Evolutionary conservation across 495 filamentous ascomycete species (phyloP), one percentile per base, ranked within the genome.

Genomic region (Evernia prunastri): DNA sequence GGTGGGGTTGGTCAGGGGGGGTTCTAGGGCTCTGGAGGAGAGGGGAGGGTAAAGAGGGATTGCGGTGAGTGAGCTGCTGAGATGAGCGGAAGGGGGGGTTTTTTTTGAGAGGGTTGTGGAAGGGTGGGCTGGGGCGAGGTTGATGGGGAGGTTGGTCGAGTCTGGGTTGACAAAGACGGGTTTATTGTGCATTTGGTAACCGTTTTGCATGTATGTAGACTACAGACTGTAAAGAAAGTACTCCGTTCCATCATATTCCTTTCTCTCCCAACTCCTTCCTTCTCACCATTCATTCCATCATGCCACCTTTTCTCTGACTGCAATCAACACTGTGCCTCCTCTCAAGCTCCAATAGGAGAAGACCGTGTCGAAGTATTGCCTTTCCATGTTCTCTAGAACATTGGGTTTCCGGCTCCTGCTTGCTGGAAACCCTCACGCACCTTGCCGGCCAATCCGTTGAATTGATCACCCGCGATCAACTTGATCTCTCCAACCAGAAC

Each of bases 401-500:
- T 54, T 7, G 29, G 51, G 27, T 8, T 31, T 31, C 51, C 51
- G 29, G 1, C 17, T 33, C 8, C 20, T 20, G 5, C 15, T 54
- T n/a, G 53, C 63, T 62, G 58, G 53, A 65, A 11, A 13, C 49
- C 25, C 25, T 59, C 59, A 29, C 51, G 63, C 12, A 43, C 66
- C 42, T n/a, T 47, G 11, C 25, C 42, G 13, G 54, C 56, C 23
- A 67, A 35, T 43, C 67, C 63, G n/a, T 56, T 49, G 23, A 71
- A 67, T 29, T 74, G 62, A 58, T 71, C 64, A 7, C 74, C 72
- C 42, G 73, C 68, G 37, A 75, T 70, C 17, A 74, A 62, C 45
- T 66, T 64, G 15, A 82, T 15, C 69, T 83, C 71, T 25, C 47
- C 72, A 47, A 66, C 63, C 0, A 84, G 9, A 12, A 76, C 47